A percentile compares a stretch with the other conserved stretches of the same genome.
Conservation (phyloP, 1,139 yeast species). For the Kazachstania sp. region DNA sequence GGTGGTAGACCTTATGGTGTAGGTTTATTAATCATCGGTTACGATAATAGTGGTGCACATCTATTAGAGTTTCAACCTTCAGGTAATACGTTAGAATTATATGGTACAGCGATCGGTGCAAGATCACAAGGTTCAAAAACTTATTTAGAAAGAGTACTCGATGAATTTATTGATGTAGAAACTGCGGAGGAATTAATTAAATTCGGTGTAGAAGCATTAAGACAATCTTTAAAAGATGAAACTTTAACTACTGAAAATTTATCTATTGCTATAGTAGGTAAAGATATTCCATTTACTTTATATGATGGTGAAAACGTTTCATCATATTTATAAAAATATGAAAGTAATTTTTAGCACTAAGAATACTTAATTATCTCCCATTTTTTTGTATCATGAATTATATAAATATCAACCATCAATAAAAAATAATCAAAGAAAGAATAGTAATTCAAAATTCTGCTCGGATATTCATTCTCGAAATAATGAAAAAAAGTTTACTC, state of each 20-base stretch:
- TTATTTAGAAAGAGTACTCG: constrained; percentile 78
- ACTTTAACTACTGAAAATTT: constrained; percentile 80
- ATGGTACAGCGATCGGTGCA: constrained; percentile 96
- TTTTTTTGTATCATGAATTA: too few species aligned
- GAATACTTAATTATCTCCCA: too few species aligned
- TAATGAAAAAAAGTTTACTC: too few species aligned
- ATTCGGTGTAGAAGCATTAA: constrained; percentile 82
- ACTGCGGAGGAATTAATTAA: constrained; percentile 64
- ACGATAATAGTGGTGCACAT: constrained; percentile 91
- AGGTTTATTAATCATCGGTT: constrained; percentile 84
- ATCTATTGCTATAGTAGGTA: constrained; percentile 84
- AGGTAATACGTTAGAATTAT: constrained; percentile 85
- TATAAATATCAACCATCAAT: too few species aligned
- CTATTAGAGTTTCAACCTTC: constrained; percentile 92
- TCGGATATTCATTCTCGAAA: too few species aligned
- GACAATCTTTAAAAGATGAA: constrained; percentile 93
- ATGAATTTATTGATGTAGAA: constrained; percentile 50
- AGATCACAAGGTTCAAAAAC: constrained; percentile 98
- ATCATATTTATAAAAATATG: constrained; percentile 35
- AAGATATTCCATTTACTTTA: constrained; percentile 60
- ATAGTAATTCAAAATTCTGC: too few species aligned
- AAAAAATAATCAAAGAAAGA: too few species aligned
- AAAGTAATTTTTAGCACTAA: too few species aligned
- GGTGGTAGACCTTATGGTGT: constrained; percentile 98
- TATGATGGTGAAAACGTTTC: constrained; percentile 84